phyloP scores from a whole-genome alignment of 2,329 filamentous ascomycete genomes.

The Fusarium ambrosium region DNA sequence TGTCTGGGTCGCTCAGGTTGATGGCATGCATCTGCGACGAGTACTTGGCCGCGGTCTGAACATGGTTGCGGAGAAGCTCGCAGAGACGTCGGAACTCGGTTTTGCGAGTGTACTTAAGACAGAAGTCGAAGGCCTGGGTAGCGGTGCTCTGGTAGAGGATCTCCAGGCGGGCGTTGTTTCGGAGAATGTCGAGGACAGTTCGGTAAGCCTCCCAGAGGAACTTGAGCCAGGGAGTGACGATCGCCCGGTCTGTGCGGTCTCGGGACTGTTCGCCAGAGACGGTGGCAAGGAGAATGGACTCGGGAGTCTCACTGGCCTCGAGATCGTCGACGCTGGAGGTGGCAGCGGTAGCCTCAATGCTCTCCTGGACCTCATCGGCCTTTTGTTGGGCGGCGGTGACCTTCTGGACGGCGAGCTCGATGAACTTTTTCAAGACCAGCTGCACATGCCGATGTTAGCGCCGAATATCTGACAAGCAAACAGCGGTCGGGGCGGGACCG shows the following conservation, averaged over 20 bases:
- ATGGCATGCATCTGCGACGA: conserved; percentile 99
- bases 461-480: conserved; percentile 20
- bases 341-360: conserved; percentile 76
- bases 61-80: conserved; percentile 97
- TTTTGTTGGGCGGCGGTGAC: conserved; percentile 96
- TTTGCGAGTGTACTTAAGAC: conserved; percentile 97
- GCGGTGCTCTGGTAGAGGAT: conserved; percentile 98
- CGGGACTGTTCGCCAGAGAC: conserved; percentile 98
- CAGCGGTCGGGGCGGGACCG: conserved; percentile 5
- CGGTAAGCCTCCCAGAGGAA: conserved; percentile 99
- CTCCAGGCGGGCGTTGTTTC: conserved; percentile 98
- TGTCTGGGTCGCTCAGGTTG: conserved; percentile 97
- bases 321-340: conserved; percentile 90
- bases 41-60: conserved; percentile 99
- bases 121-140: conserved; percentile 98
- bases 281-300: conserved; percentile 97
- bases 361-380: conserved; percentile 94
- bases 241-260: conserved; percentile 96
- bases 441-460: conserved; percentile 52
- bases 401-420: conserved; percentile 95
- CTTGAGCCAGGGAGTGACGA: conserved; percentile 99
- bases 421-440: conserved; percentile 97
- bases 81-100: conserved; percentile 99
- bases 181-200: conserved; percentile 96
- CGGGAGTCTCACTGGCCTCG: conserved; percentile 96